A percentile compares a stretch with the other conserved stretches of the same genome.
phyloP scores from a whole-genome alignment of 768 basidiomycete genomes.

The Naematelia encephala region DNA sequence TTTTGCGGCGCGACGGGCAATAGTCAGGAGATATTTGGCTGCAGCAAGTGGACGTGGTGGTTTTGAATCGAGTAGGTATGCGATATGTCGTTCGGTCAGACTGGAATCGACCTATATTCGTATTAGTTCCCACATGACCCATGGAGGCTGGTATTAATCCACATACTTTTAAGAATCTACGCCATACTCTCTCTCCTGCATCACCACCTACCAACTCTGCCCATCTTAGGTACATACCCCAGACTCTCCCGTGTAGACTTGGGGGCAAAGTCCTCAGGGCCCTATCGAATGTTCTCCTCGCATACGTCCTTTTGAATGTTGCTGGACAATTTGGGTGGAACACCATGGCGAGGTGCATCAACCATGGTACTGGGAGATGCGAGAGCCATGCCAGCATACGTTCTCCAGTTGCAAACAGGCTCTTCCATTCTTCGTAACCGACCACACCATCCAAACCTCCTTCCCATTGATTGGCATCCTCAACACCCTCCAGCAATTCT shows the following conservation, averaged over 20 bases:
- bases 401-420: conserved; percentile 81
- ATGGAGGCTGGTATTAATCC: neutral
- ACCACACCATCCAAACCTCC: conserved; percentile 78
- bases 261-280: conserved; percentile 89
- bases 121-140: neutral
- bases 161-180: conserved; percentile 81
- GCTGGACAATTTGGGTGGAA: conserved; percentile 85
- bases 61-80: conserved; percentile 59
- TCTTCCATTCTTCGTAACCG: conserved; percentile 96
- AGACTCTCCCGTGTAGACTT: conserved; percentile 83
- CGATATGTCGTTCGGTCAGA: conserved; percentile 53
- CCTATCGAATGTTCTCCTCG: conserved; percentile 88
- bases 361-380: conserved; percentile 89
- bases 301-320: conserved; percentile 78
- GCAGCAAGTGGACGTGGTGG: conserved; percentile 83
- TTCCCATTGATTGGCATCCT: conserved; percentile 78
- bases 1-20: conserved; percentile 76
- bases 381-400: conserved; percentile 92
- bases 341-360: conserved; percentile 86
- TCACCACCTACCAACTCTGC: conserved; percentile 74
- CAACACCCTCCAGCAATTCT: conserved; percentile 81
- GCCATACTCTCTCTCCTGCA: conserved; percentile 61
- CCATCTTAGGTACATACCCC: conserved; percentile 90
- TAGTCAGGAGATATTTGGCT: conserved; percentile 77
- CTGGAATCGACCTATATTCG: conserved; percentile 50